Conservation (phyloP, 1,284 basidiomycete species). For the Tilletia setariae region DNA sequence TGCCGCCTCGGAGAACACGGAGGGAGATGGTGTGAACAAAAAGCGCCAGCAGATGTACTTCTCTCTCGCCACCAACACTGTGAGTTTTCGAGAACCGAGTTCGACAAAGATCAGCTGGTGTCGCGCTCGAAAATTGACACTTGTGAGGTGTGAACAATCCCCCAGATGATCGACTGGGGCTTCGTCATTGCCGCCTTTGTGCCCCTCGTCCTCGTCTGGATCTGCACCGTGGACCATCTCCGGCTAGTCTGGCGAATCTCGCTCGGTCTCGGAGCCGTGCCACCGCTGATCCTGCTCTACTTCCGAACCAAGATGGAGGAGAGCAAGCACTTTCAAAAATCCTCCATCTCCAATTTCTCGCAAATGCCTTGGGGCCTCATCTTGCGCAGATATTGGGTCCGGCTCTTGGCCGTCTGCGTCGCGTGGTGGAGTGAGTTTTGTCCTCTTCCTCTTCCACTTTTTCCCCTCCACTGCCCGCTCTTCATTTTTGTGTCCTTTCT, state of each 20-base stretch:
- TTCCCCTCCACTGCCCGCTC: too few relatives aligned
- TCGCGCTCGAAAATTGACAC: too few relatives aligned
- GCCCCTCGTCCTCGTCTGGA: conserved; percentile 62
- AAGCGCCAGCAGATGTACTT: conserved; percentile 80
- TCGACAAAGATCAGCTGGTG: too few relatives aligned
- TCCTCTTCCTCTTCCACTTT: too few relatives aligned
- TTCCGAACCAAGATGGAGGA: conserved; percentile 85
- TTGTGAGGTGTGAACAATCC: conserved; percentile 15
- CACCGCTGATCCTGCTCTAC: conserved; percentile 73
- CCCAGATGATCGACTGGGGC: conserved; percentile 76
- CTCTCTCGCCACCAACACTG: conserved; percentile 72
- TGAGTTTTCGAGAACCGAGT: conserved; percentile 51
- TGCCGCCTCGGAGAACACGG: conserved; percentile 83
- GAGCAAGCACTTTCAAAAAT: conserved; percentile 64
- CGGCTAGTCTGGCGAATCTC: conserved; percentile 65
- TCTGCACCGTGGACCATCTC: conserved; percentile 61
- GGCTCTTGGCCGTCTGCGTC: conserved; percentile 69
- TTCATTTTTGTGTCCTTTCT: too few relatives aligned
- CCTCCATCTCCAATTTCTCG: conserved; percentile 68
- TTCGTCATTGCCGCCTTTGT: conserved; percentile 81
- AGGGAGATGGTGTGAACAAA: conserved; percentile 68
- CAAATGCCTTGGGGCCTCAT: conserved; percentile 74
- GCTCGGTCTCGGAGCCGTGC: conserved; percentile 79
- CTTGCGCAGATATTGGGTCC: conserved; percentile 73
- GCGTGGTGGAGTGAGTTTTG: conserved; percentile 83